Evolutionary conservation across 2,329 filamentous ascomycete species (phyloP), one percentile per base, ranked within the genome.

Genomic region (Pestalotiopsis sp.): DNA sequence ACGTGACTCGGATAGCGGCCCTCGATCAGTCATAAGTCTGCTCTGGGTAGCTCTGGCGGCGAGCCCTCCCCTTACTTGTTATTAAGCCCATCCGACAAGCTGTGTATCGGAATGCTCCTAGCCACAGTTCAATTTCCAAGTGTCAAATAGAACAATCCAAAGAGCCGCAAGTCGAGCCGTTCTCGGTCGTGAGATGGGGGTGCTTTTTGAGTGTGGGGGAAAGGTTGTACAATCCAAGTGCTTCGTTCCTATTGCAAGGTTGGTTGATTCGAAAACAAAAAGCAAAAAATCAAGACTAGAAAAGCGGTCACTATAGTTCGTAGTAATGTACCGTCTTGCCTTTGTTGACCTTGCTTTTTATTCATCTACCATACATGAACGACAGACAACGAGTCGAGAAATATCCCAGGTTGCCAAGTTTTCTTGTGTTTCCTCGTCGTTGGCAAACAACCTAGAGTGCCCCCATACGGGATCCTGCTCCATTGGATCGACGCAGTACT

Each of bases 1-100:
- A 49, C 41, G n/a, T 52, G 41, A 64, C 61, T 64, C 61, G 61
- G 38, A 20, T 31, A 52, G 39, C 39, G 39, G 61, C 61, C 36
- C 14, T 45, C 5, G 9, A 39, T n/a, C 59, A n/a, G 27, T 52
- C 45, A 52, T 23, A 20, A 52, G 17, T 49, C n/a, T 49, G 13
- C 14, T 49, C 41, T 49, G 41, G 13, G 13, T 49, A n/a, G 13
- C n/a, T 49, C 41, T 49, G 41, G 41, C 41, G 41, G 41, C 41
- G 41, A 14, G 41, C 13, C 41, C 13, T 14, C 45, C 45, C 17
- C 45, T 52, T 9, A n/a, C 45, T 20, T 52, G 17, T 52, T 52
- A 36, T 52, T 52, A 52, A 52, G 45, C 17, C n/a, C 17, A 20
- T 52, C 45, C n/a, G 4, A n/a, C 7, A n/a, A 52, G 45, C 17